Evolutionary conservation across 306 rosid species (phyloP).

Genomic region (Calophaca sinica): DNA sequence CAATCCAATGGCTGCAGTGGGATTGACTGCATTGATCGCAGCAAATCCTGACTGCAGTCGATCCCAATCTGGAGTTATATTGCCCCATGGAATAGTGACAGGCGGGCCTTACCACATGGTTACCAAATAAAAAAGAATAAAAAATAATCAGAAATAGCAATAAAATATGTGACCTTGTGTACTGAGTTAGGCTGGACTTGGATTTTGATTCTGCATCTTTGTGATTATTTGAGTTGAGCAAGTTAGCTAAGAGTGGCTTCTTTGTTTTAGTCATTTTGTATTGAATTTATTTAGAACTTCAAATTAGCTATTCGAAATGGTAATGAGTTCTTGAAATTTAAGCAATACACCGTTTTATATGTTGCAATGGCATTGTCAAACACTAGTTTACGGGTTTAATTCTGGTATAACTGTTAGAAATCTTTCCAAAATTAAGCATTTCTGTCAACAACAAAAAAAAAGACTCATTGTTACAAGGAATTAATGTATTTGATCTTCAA

Average conservation of each 20-base stretch:
- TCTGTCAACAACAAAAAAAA: no score
- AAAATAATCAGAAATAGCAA: background rate
- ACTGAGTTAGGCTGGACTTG: background rate
- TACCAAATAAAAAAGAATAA: background rate
- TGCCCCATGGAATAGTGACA: background rate
- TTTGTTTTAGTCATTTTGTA: background rate
- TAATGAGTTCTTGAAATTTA: background rate
- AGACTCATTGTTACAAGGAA: no score
- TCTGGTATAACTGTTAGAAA: background rate
- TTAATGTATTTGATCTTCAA: no score
- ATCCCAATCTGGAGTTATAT: background rate
- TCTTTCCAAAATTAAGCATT: constrained; percentile 12
- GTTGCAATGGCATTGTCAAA: constrained; percentile 2
- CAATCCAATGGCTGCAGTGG: no score
- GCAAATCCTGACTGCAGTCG: no score
- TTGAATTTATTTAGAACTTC: background rate
- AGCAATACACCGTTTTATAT: background rate
- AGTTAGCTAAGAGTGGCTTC: constrained; percentile 25
- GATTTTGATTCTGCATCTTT: background rate
- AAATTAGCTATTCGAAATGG: background rate
- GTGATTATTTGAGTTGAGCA: constrained; percentile 1
- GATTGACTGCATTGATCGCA: no score
- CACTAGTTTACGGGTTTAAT: background rate
- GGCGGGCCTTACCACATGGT: background rate
- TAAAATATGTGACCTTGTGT: constrained; percentile 6